These are phyloP conservation scores for Keqinozyma sinolaborantium DNA, from an alignment of 1,139 yeast genomes.

Conservation along the genomic window DNA sequence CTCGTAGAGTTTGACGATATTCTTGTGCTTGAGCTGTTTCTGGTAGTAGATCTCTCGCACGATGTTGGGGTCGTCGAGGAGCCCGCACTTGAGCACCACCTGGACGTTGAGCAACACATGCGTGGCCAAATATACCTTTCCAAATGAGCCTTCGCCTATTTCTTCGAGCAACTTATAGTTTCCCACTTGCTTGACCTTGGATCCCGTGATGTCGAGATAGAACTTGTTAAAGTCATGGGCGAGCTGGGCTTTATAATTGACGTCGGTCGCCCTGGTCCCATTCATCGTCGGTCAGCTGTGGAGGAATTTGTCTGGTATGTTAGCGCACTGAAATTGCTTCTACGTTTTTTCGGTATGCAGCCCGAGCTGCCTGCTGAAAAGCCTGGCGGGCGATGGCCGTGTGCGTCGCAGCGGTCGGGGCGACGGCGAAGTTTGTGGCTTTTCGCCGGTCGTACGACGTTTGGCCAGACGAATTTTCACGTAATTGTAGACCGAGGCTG, in stretches of 20 bases:
- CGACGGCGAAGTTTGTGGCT: no score
- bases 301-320: not conserved
- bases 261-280: conserved; percentile 13
- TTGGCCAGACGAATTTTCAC: no score
- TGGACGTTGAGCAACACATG: conserved; percentile 71
- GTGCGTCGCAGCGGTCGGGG: no score
- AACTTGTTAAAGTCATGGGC: conserved; percentile 67
- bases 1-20: conserved; percentile 83
- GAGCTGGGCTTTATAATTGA: conserved; percentile 37
- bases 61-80: conserved; percentile 80
- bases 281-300: conserved; percentile 4
- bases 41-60: conserved; percentile 91
- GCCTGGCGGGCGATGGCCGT: no score
- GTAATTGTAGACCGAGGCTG: no score
- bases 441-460: no score
- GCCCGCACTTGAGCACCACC: conserved; percentile 85
- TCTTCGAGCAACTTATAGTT: conserved; percentile 68
- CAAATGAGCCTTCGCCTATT: conserved; percentile 90
- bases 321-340: not conserved
- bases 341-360: no score
- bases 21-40: conserved; percentile 77
- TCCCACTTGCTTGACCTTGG: conserved; percentile 63
- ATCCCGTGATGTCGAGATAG: conserved; percentile 51
- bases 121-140: conserved; percentile 81
- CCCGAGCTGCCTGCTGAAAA: no score